Conservation (phyloP, 768 basidiomycete species). For the Hydnum rufescens region DNA sequence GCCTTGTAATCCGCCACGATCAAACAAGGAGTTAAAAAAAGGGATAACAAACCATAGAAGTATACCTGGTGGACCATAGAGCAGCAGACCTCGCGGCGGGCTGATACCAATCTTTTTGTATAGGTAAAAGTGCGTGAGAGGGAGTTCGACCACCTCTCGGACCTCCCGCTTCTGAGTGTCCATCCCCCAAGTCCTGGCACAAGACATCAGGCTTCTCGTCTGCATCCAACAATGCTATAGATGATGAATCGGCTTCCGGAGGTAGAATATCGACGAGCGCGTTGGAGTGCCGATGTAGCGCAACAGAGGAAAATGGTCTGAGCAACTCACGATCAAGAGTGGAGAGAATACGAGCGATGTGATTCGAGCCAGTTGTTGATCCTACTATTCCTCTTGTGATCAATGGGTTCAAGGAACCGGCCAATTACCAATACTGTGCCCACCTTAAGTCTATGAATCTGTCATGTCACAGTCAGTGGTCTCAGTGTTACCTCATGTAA, state of each 20-base stretch:
- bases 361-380: too few species aligned
- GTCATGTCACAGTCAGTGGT: too few species aligned
- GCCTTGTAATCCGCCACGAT: conserved; percentile 31
- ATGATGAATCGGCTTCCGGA: conserved; percentile 95
- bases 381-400: too few species aligned
- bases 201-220: conserved; percentile 90
- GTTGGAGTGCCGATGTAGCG: too few species aligned
- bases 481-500: too few species aligned
- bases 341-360: too few species aligned
- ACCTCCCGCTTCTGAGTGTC: conserved; percentile 99
- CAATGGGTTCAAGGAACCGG: too few species aligned
- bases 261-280: conserved; percentile 95
- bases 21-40: neutral
- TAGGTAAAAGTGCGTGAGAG: conserved; percentile 87
- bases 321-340: too few species aligned
- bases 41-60: neutral
- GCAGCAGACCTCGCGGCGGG: conserved; percentile 87
- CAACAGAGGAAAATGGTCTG: too few species aligned
- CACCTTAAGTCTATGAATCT: too few species aligned
- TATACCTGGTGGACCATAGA: conserved; percentile 91
- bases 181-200: conserved; percentile 81
- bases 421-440: conserved; percentile 97
- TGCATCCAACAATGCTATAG: conserved; percentile 82
- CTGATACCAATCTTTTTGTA: conserved; percentile 99
- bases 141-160: conserved; percentile 91